Evolutionary conservation across 1,139 yeast species (phyloP).

Genomic region (Kurtzmaniella quercitrusa): DNA sequence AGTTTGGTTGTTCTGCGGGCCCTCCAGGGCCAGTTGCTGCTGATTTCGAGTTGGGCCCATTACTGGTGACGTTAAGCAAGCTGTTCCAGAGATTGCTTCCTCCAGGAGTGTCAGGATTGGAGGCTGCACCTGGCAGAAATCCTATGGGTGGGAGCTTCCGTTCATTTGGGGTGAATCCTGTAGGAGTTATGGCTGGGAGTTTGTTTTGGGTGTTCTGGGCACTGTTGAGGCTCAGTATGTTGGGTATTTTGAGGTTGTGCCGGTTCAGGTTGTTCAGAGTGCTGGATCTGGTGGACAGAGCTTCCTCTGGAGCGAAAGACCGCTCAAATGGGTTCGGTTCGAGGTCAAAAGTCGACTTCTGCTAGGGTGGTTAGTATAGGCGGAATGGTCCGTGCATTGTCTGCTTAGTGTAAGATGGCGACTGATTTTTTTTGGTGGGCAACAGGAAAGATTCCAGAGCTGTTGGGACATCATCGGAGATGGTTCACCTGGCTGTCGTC

Average conservation of each 20-base stretch:
- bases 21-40: slow-evolving; percentile 15
- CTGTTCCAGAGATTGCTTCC: slow-evolving; percentile 45
- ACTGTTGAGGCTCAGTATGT: slow-evolving; percentile 21
- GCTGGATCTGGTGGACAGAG: slow-evolving; percentile 7
- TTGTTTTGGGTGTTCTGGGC: slow-evolving; percentile 12
- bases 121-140: slow-evolving; percentile 33
- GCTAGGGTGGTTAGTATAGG: slow-evolving; percentile 24
- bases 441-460: too few species aligned
- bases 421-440: too few species aligned
- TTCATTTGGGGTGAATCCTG: slow-evolving; percentile 58
- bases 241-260: slow-evolving; percentile 34
- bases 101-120: slow-evolving; percentile 48
- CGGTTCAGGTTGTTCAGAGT: slow-evolving; percentile 18
- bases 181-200: slow-evolving; percentile 48
- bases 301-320: slow-evolving; percentile 69
- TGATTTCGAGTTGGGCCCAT: neutral
- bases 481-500: too few species aligned
- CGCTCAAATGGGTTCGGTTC: slow-evolving; percentile 97
- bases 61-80: slow-evolving; percentile 35
- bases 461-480: too few species aligned
- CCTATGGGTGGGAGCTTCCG: slow-evolving; percentile 56
- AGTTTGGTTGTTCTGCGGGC: slow-evolving; percentile 21
- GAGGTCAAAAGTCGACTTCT: slow-evolving; percentile 54
- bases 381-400: too few species aligned
- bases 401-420: too few species aligned